phyloP scores from a whole-genome alignment of 2,329 filamentous ascomycete genomes.

The Trichoderma guizhouense region DNA sequence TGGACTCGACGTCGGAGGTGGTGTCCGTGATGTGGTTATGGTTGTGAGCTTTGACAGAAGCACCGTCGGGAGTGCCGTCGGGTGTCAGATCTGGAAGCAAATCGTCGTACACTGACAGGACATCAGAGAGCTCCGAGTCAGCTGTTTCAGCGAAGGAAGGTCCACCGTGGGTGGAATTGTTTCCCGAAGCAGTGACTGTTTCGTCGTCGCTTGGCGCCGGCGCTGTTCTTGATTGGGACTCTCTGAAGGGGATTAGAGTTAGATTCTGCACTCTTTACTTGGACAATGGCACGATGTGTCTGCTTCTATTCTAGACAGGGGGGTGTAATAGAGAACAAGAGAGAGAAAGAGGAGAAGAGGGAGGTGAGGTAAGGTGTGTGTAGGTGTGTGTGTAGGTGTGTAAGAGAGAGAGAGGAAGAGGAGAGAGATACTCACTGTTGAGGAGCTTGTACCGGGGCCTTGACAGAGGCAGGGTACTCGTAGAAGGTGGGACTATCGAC shows the following conservation, averaged over 20 bases:
- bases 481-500: conserved; percentile 61
- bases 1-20: conserved; percentile 22
- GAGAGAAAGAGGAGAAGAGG: background rate
- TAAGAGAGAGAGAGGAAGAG: background rate
- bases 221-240: background rate
- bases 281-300: background rate
- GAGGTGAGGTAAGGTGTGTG: background rate
- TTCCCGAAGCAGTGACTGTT: conserved; percentile 12
- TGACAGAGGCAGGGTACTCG: conserved; percentile 46
- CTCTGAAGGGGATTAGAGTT: background rate
- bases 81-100: conserved; percentile 37
- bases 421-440: conserved; percentile 28
- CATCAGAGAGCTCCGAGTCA: conserved; percentile 41
- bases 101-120: conserved; percentile 44
- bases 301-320: background rate
- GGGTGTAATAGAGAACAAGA: background rate
- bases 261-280: background rate
- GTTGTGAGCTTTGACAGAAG: conserved; percentile 27
- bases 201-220: conserved; percentile 12
- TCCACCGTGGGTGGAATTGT: conserved; percentile 10
- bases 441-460: conserved; percentile 21
- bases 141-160: conserved; percentile 9
- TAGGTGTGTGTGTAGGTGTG: background rate
- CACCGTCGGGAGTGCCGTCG: conserved; percentile 28
- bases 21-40: conserved; percentile 30